These are phyloP conservation scores for Pouteria glomerata DNA, from an alignment of 148 eudicot genomes.

Conservation along the genomic window DNA sequence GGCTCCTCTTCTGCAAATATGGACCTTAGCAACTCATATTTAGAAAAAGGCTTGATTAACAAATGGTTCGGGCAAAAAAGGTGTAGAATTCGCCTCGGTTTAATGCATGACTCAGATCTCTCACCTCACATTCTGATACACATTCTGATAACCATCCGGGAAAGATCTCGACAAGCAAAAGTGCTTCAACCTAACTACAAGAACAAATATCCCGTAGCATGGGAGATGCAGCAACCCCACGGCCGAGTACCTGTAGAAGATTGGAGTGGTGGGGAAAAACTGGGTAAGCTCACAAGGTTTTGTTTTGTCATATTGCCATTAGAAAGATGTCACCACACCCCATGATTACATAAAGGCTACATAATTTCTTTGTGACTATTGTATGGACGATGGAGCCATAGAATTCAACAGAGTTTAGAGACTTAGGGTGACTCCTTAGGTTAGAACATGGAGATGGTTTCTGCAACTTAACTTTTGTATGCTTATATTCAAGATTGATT, in stretches of 20 bases:
- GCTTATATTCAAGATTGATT: neutral
- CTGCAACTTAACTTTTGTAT: neutral
- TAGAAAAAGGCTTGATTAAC: no score
- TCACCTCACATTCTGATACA: no score
- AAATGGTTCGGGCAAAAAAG: no score
- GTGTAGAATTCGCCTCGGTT: no score
- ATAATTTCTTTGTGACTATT: neutral
- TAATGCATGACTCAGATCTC: neutral
- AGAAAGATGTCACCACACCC: neutral
- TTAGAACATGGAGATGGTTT: neutral
- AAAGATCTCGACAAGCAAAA: conserved; percentile 40
- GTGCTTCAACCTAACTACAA: conserved; percentile 48
- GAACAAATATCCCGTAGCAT: conserved; percentile 44
- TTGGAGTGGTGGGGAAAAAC: neutral
- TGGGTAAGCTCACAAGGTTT: neutral
- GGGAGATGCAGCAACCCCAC: conserved; percentile 62
- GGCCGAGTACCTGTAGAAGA: conserved; percentile 47
- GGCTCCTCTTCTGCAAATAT: no score
- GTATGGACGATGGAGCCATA: neutral
- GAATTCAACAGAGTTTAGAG: neutral
- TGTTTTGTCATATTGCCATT: neutral
- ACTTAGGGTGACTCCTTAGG: neutral
- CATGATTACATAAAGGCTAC: no score
- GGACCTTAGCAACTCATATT: no score
- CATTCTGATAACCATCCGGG: conserved; percentile 27